phyloP scores from a whole-genome alignment of 768 basidiomycete species.

The Auricularia sp. region DNA sequence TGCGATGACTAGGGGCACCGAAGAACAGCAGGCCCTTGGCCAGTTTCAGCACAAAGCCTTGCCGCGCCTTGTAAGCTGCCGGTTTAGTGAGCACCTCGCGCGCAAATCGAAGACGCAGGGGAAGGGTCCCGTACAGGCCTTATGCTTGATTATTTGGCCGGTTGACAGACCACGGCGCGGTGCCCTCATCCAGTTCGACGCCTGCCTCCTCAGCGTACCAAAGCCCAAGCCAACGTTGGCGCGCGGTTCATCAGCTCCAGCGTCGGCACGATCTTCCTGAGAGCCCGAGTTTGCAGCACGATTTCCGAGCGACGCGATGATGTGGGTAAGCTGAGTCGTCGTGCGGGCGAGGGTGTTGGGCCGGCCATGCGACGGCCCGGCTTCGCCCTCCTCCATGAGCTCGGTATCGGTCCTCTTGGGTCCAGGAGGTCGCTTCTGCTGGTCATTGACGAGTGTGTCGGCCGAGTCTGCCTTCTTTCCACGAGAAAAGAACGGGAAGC shows the following conservation, averaged over 20 bases:
- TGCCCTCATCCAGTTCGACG: slow-evolving; percentile 31
- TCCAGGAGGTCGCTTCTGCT: background rate
- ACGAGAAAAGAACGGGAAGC: background rate
- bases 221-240: slow-evolving; percentile 5
- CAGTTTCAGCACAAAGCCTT: slow-evolving; percentile 77
- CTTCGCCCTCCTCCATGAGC: background rate
- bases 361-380: background rate
- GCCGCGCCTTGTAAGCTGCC: slow-evolving; percentile 67
- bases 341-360: background rate
- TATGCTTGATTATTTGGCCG: slow-evolving; percentile 11
- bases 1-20: slow-evolving; percentile 86
- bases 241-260: slow-evolving; percentile 24
- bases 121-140: slow-evolving; percentile 12
- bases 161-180: slow-evolving; percentile 9
- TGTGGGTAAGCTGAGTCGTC: background rate
- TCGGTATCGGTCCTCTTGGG: background rate
- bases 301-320: background rate
- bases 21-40: slow-evolving; percentile 84
- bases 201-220: background rate
- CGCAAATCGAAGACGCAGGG: slow-evolving; percentile 17
- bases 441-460: background rate
- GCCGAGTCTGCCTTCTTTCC: background rate
- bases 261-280: slow-evolving; percentile 11
- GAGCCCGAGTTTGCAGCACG: background rate
- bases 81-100: too few species aligned